Percentiles rank a stretch among this genome's conserved stretches.
Conservation (phyloP, 2,329 filamentous ascomycete species). For the Cryphonectria naterciae region DNA sequence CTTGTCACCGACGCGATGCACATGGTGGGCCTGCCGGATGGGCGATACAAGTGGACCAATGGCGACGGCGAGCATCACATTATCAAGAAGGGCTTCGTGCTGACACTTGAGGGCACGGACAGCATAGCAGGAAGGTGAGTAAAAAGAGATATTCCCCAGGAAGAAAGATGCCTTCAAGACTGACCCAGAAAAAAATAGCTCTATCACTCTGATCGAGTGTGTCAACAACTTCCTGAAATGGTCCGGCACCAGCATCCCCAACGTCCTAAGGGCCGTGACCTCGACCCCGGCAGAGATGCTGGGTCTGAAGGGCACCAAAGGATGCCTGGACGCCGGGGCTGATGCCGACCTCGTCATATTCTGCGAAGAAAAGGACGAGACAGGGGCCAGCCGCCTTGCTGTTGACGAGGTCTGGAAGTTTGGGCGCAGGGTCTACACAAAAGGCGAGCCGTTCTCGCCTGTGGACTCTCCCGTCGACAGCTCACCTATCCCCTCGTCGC, state of each 20-base stretch:
- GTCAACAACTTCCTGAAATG: slow-evolving; percentile 80
- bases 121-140: slow-evolving; percentile 76
- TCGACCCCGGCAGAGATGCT: slow-evolving; percentile 78
- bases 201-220: slow-evolving; percentile 77
- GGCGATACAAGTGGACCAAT: slow-evolving; percentile 85
- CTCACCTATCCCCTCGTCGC: slow-evolving; percentile 21
- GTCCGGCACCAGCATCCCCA: slow-evolving; percentile 69
- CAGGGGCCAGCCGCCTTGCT: slow-evolving; percentile 55
- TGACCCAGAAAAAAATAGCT: slow-evolving; percentile 45
- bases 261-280: slow-evolving; percentile 74
- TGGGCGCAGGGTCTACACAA: slow-evolving; percentile 57
- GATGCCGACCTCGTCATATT: slow-evolving; percentile 74
- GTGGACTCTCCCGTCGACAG: slow-evolving; percentile 26
- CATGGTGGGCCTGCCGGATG: slow-evolving; percentile 81
- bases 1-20: slow-evolving; percentile 94
- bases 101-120: slow-evolving; percentile 78
- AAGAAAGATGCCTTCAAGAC: neutral
- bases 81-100: slow-evolving; percentile 70
- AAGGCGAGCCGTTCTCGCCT: slow-evolving; percentile 28
- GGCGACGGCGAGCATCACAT: slow-evolving; percentile 61
- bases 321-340: slow-evolving; percentile 63
- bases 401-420: slow-evolving; percentile 85
- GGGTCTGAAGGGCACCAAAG: slow-evolving; percentile 69
- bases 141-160: neutral
- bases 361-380: slow-evolving; percentile 52